These are phyloP conservation scores for Ophiorrhiza pumila DNA, from an alignment of 257 asterid species.

Conservation along the genomic window DNA sequence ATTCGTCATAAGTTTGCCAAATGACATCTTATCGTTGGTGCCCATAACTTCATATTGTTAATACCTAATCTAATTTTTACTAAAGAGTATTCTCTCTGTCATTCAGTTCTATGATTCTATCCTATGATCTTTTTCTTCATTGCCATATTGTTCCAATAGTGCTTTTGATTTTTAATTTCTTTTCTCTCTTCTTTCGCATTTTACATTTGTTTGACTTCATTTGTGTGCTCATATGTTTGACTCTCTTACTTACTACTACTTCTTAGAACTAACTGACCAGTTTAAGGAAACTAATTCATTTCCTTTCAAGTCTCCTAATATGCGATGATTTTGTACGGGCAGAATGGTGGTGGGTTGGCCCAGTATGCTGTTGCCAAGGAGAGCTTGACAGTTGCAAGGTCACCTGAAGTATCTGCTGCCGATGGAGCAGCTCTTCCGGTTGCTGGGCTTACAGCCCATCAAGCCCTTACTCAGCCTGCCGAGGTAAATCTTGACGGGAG, in stretches of 20 bases:
- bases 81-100: background rate
- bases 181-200: background rate
- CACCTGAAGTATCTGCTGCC: slow-evolving; percentile 50
- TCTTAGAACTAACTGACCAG: background rate
- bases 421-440: slow-evolving; percentile 56
- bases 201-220: background rate
- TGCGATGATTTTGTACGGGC: slow-evolving; percentile 13
- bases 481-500: slow-evolving; percentile 44
- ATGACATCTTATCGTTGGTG: too few species aligned
- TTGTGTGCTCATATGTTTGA: background rate
- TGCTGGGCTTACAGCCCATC: slow-evolving; percentile 57
- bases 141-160: background rate
- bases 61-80: too few species aligned
- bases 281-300: background rate
- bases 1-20: too few species aligned
- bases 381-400: slow-evolving; percentile 43
- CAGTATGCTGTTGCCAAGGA: slow-evolving; percentile 60
- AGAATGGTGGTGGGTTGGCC: slow-evolving; percentile 66
- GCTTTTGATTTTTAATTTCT: background rate
- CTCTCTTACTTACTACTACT: background rate
- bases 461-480: slow-evolving; percentile 40
- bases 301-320: background rate
- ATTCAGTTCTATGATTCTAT: too few species aligned
- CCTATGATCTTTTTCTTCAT: background rate
- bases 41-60: too few species aligned